Evolutionary conservation across 2,329 filamentous ascomycete genomes (phyloP).

Genomic region (Hypoxylon sp.): DNA sequence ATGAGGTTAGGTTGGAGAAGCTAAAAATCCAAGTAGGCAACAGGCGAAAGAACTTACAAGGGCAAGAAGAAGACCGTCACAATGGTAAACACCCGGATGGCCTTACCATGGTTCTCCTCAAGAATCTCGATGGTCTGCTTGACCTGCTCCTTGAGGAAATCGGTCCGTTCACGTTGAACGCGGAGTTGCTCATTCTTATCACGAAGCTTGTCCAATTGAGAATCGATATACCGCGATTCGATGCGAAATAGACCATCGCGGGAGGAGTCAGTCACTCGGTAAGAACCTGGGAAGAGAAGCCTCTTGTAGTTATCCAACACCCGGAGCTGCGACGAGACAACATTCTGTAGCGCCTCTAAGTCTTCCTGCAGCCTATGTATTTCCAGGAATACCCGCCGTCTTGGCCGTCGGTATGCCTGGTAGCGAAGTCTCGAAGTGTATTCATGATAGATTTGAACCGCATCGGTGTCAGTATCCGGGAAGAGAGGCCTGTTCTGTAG

Average conservation of each 20-base stretch:
- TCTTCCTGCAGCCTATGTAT: slow-evolving; percentile 18
- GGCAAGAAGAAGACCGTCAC: slow-evolving; percentile 44
- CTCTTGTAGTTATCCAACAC: slow-evolving; percentile 15
- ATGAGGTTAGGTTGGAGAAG: background rate
- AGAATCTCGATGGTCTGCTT: slow-evolving; percentile 40
- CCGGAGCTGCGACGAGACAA: slow-evolving; percentile 3
- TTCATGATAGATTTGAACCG: slow-evolving; percentile 8
- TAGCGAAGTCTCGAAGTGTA: slow-evolving; percentile 12
- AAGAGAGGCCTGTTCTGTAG: slow-evolving; percentile 10
- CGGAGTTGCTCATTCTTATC: background rate
- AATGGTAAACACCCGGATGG: slow-evolving; percentile 44
- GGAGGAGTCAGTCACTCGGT: slow-evolving; percentile 6
- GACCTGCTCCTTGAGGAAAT: slow-evolving; percentile 19
- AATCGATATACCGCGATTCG: slow-evolving; percentile 11
- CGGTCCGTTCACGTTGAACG: slow-evolving; percentile 5
- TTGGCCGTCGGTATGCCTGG: slow-evolving; percentile 15
- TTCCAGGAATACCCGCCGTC: slow-evolving; percentile 15
- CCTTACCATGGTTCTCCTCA: slow-evolving; percentile 45
- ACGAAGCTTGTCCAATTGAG: slow-evolving; percentile 10
- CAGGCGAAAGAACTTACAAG: slow-evolving; percentile 24
- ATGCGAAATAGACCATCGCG: slow-evolving; percentile 16
- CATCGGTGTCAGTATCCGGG: slow-evolving; percentile 12
- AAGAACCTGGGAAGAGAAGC: slow-evolving; percentile 7
- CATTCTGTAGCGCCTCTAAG: slow-evolving; percentile 11
- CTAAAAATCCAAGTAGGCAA: background rate